phyloP scores from a whole-genome alignment of 768 basidiomycete species.

The Panaeolus papilionaceus region DNA sequence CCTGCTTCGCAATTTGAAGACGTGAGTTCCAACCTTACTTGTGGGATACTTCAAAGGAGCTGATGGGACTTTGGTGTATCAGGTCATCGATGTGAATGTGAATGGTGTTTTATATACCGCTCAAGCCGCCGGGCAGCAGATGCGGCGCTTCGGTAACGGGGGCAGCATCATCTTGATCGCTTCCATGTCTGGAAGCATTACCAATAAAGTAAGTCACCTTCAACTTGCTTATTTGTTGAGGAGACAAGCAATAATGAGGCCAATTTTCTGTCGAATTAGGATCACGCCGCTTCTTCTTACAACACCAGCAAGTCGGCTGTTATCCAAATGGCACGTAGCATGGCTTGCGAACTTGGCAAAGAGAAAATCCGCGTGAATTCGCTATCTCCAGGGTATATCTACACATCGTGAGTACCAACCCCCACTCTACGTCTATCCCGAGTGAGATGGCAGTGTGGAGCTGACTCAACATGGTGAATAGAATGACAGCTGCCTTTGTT shows the following conservation, averaged over 20 bases:
- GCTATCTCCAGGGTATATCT: conserved; percentile 71
- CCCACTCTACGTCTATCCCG: neutral
- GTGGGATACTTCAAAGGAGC: neutral
- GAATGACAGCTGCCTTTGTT: conserved; percentile 16
- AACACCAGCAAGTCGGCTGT: conserved; percentile 74
- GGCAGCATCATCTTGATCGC: conserved; percentile 63
- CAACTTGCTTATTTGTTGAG: neutral
- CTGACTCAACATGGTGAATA: conserved; percentile 2
- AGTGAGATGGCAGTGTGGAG: neutral
- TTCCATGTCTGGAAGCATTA: conserved; percentile 61
- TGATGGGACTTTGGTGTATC: neutral
- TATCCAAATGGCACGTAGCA: conserved; percentile 71
- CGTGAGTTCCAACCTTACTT: conserved; percentile 32
- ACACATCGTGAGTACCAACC: conserved; percentile 51
- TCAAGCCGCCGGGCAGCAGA: conserved; percentile 61
- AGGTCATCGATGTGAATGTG: conserved; percentile 66
- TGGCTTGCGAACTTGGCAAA: conserved; percentile 75
- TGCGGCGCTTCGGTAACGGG: conserved; percentile 50
- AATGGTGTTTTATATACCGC: conserved; percentile 60
- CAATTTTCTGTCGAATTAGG: conserved; percentile 26
- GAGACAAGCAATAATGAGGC: neutral
- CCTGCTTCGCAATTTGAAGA: conserved; percentile 56
- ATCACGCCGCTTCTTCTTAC: conserved; percentile 58
- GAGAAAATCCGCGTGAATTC: conserved; percentile 68
- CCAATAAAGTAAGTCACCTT: conserved; percentile 39